Conservation (phyloP, 352 stramenopile species). For the Vaucheria bursata region DNA sequence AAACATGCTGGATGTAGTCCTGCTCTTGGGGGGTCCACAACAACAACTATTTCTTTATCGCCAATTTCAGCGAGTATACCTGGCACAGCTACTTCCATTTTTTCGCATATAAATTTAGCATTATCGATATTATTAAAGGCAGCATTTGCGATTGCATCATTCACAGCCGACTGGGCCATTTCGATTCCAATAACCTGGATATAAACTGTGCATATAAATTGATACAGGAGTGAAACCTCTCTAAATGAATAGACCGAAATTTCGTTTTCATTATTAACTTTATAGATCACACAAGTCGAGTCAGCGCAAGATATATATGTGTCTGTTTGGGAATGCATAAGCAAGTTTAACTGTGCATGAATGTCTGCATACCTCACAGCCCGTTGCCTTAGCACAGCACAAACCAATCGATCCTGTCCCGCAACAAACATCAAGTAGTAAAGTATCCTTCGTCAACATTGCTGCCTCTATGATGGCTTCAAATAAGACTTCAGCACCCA, state of each 20-base stretch:
- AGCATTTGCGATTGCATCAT: slow-evolving; percentile 76
- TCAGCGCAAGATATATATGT: background rate
- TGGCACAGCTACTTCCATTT: slow-evolving; percentile 69
- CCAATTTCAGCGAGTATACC: slow-evolving; percentile 49
- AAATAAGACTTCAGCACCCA: slow-evolving; percentile 86
- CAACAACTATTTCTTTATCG: slow-evolving; percentile 59
- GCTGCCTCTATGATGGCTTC: slow-evolving; percentile 62
- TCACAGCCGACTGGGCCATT: slow-evolving; percentile 73
- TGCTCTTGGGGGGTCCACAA: slow-evolving; percentile 90
- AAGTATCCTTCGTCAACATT: slow-evolving; percentile 15
- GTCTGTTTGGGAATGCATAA: background rate
- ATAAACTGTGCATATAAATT: slow-evolving; percentile 53
- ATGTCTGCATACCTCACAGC: slow-evolving; percentile 44
- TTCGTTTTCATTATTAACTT: slow-evolving; percentile 1
- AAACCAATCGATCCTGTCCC: slow-evolving; percentile 96
- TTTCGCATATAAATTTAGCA: slow-evolving; percentile 72
- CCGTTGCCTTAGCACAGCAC: slow-evolving; percentile 69
- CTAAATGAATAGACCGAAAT: slow-evolving; percentile 14
- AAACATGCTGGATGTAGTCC: slow-evolving; percentile 84
- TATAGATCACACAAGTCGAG: too few relatives aligned
- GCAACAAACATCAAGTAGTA: slow-evolving; percentile 88
- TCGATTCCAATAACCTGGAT: slow-evolving; percentile 63
- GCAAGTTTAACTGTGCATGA: slow-evolving; percentile 10
- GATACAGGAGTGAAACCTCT: background rate
- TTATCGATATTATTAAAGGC: slow-evolving; percentile 69